Evolutionary conservation across 2,329 filamentous ascomycete species (phyloP).

Genomic region (Aspergillus brasiliensis): DNA sequence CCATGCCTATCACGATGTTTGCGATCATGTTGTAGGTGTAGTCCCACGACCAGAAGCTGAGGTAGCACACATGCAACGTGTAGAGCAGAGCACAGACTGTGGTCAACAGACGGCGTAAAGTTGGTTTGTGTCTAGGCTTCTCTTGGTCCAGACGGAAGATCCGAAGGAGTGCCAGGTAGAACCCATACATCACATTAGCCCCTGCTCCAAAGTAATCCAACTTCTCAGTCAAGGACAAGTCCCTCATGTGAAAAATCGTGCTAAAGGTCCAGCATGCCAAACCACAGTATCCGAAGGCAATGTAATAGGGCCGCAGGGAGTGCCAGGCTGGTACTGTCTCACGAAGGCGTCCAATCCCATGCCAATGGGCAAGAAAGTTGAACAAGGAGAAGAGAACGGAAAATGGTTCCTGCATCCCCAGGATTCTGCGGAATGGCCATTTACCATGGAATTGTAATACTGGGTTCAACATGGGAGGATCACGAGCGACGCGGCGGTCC

Average conservation of each 20-base stretch:
- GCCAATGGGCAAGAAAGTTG: constrained; percentile 83
- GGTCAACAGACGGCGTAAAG: constrained; percentile 73
- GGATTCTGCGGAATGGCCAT: constrained; percentile 91
- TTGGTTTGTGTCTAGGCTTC: constrained; percentile 49
- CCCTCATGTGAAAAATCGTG: constrained; percentile 88
- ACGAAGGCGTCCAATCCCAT: constrained; percentile 72
- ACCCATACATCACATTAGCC: constrained; percentile 83
- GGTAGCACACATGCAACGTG: constrained; percentile 74
- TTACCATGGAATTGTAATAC: constrained; percentile 96
- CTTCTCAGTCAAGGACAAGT: constrained; percentile 84
- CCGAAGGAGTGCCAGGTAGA: constrained; percentile 81
- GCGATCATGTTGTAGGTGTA: constrained; percentile 98
- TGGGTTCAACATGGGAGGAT: constrained; percentile 64
- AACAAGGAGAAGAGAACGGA: constrained; percentile 90
- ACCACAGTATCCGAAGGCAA: constrained; percentile 77
- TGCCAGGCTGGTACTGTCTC: constrained; percentile 72
- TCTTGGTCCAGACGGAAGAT: constrained; percentile 77
- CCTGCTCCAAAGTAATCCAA: constrained; percentile 95
- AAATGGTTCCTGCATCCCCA: constrained; percentile 94
- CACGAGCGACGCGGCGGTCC: constrained; percentile 64
- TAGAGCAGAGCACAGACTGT: constrained; percentile 71
- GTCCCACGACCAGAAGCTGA: constrained; percentile 86
- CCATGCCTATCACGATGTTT: constrained; percentile 78
- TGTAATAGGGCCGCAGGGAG: constrained; percentile 76
- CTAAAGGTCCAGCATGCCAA: constrained; percentile 84